Conservation (phyloP, 83 land plant species). For the Picea abies region DNA sequence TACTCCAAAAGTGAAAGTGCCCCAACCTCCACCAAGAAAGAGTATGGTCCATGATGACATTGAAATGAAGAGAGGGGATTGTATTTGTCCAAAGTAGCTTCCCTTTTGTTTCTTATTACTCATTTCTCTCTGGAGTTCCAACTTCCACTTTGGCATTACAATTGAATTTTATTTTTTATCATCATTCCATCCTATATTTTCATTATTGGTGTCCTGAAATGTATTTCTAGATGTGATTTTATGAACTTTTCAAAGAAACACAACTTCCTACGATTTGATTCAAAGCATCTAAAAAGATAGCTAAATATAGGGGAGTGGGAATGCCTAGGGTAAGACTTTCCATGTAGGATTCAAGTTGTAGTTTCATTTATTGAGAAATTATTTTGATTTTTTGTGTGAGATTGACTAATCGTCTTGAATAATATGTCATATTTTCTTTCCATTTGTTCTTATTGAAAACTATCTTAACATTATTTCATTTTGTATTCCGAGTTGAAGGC, state of each 20-base stretch:
- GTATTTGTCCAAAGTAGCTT: too few species aligned
- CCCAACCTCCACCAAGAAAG: too few species aligned
- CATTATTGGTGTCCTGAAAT: background rate
- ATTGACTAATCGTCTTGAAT: background rate
- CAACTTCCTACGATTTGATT: conserved; percentile 71
- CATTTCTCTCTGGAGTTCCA: conserved; percentile 1
- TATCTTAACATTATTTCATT: background rate
- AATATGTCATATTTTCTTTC: background rate
- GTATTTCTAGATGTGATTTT: conserved; percentile 64
- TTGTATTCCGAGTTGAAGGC: background rate
- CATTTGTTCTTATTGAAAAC: too few species aligned
- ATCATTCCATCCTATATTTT: background rate
- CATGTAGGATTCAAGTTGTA: too few species aligned
- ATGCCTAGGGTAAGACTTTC: too few species aligned
- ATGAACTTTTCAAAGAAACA: conserved; percentile 76
- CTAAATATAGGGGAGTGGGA: background rate
- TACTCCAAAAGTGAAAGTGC: background rate
- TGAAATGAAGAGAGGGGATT: too few species aligned
- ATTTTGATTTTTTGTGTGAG: background rate
- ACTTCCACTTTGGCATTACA: background rate
- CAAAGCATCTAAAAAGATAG: conserved; percentile 40
- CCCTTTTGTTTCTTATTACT: too few species aligned
- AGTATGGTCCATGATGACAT: too few species aligned
- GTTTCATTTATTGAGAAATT: background rate
- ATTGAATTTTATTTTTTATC: background rate